Base-by-base conservation (phyloP, 257 asterid genomes). In the Forsythia suspensa region DNA sequence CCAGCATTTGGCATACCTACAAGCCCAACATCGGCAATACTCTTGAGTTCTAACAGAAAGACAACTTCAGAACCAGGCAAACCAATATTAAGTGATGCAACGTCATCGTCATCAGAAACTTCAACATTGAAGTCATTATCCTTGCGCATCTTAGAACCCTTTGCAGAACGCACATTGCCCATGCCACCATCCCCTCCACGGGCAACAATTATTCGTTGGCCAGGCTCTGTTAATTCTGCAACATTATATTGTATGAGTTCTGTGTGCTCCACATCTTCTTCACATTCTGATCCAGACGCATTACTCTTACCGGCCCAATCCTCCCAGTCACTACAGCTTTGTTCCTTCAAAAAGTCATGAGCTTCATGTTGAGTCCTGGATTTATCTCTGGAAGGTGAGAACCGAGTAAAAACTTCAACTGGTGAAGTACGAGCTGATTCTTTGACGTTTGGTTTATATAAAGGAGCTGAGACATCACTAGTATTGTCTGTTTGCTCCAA, bases 1-100 rank as follows among this genome's bases (percentile, higher is more conserved):
- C 98, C 98, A 5, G 97, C 97, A 82, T 94, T 95, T 15, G 99
- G 99, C 90, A 96, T 90, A 70, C 97, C 99, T 7, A 95, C 96
- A 48, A 95, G 93, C 80, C 98, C 99, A 79, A 95, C 96, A 51
- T 95, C 99, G 46, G 97, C 98, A 57, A 93, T 93, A 79, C 96
- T 92, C 88, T 95, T 91, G 79, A 93, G 94, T 82, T 96, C 99
- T 76, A 96, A 84, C 80, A 92, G 52, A 77, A 96, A 89, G 80
- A 90, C 75, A 10, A 77, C 88, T 85, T 90, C 97, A 1, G 95
- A 84, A 57, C 98, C 99, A 76, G 96, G 91, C 42, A 61, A 21
- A 79, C 97, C 98, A 4, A 79, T 55, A 67, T 87, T 86, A 61
- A 39, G 83, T 41, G 74, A 44, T 57, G 75, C 80, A 69, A 10